Evolutionary conservation across 83 land plant genomes (phyloP), one percentile per base, ranked within the genome.

Genomic region (Larix sibirica): DNA sequence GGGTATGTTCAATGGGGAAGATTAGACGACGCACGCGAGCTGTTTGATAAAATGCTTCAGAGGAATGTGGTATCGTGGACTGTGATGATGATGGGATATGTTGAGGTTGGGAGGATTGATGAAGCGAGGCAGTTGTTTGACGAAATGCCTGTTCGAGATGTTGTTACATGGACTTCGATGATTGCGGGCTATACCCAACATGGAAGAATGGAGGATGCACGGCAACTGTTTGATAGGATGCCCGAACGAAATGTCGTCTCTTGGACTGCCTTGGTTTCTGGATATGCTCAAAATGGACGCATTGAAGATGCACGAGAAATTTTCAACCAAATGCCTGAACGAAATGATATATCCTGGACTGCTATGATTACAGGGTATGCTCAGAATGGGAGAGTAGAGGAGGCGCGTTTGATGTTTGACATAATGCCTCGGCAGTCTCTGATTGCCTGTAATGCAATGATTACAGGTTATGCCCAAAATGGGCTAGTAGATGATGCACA

Each of bases 191-290:
- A 86, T 26, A n/a, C 67, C 26, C 82, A 81, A n/a, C 33, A 62
- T 17, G 83, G 85, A 1, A 80, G 85, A 20, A 50, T 80, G 12
- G 85, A 75, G 33, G 88, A 86, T 24, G 88, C 88, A 4, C 18
- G 31, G 23, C 60, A 75, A 38, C 58, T 83, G 5, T 86, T 86
- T 42, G 36, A 38, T 17, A 64, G 14, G 21, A 83, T 86, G 88
- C 83, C 82, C 16, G 80, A 65, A 6, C 81, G 81, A 20, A 42
- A 82, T 14, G 42, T 86, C 4, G 62, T 80, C 6, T 79, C 88
- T 21, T 86, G 83, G 44, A 86, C 81, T 79, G 80, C 82, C 9
- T 80, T 86, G 85, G 62, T 86, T 77, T 63, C 81, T 12, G 88
- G 85, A 17, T 67, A 80, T 16, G 85, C 82, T 6, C 80, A 81